A percentile compares a stretch with the other conserved stretches of the same genome.
Evolutionary conservation across 78 protist species (phyloP).

Genomic region (Blattamonas nauphoetae): DNA sequence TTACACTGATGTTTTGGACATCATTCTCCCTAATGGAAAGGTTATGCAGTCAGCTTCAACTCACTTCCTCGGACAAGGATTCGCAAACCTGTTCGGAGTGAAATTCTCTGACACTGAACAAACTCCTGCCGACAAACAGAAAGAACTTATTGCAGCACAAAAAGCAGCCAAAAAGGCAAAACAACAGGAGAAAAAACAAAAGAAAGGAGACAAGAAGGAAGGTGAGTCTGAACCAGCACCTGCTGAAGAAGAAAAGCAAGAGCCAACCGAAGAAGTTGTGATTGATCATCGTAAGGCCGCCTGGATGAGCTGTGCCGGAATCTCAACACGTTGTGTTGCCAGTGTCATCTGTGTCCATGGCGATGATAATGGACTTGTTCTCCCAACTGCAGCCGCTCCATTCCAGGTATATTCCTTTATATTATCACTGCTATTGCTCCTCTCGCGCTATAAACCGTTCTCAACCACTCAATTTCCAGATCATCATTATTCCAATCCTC

Average conservation of each 20-base stretch:
- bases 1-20: conserved; percentile 49
- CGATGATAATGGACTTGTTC: conserved; percentile 18
- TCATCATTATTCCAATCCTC: conserved; percentile 26
- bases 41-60: conserved; percentile 31
- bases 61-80: conserved; percentile 44
- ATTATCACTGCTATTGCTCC: too few relatives aligned
- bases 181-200: neutral
- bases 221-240: neutral
- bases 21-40: conserved; percentile 31
- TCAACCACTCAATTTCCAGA: conserved; percentile 7
- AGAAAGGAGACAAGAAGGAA: neutral
- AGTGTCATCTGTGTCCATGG: conserved; percentile 26
- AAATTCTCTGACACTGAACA: conserved; percentile 14
- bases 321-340: conserved; percentile 41
- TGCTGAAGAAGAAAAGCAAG: neutral
- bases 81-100: conserved; percentile 34
- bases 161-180: neutral
- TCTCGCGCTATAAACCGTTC: neutral
- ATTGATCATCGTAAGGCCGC: neutral
- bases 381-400: neutral
- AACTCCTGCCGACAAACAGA: neutral
- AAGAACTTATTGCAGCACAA: too few relatives aligned
- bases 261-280: too few relatives aligned
- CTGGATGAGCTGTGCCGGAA: conserved; percentile 43
- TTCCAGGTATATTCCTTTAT: neutral